Evolutionary conservation across 208 protist genomes (phyloP).

Genomic region (Crithidia fasciculata): DNA sequence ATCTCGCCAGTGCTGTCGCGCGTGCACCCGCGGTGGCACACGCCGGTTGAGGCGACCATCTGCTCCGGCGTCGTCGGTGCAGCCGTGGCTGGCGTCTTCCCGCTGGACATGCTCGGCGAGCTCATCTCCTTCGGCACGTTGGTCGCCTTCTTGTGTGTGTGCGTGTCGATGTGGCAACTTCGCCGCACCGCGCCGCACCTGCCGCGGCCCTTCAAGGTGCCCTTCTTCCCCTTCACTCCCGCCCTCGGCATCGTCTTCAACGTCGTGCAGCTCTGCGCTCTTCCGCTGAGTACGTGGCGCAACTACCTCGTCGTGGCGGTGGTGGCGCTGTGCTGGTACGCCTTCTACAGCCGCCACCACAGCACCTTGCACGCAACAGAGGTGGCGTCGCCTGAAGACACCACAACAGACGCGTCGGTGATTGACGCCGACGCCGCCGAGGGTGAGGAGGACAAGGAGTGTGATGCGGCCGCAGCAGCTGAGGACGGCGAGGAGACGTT

Average conservation of each 20-base stretch:
- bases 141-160: slow-evolving; percentile 18
- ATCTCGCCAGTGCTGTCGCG: slow-evolving; percentile 14
- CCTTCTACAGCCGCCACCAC: slow-evolving; percentile 22
- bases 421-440: background rate
- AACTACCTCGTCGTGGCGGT: slow-evolving; percentile 15
- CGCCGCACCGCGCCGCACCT: slow-evolving; percentile 16
- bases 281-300: slow-evolving; percentile 26
- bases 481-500: background rate
- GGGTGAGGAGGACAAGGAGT: background rate
- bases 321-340: slow-evolving; percentile 26
- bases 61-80: slow-evolving; percentile 29
- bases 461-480: background rate
- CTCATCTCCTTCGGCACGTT: slow-evolving; percentile 31
- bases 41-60: slow-evolving; percentile 19
- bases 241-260: slow-evolving; percentile 15
- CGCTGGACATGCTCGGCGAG: slow-evolving; percentile 29
- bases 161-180: slow-evolving; percentile 30
- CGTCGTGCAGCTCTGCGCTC: slow-evolving; percentile 21
- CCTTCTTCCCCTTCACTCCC: slow-evolving; percentile 5
- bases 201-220: slow-evolving; percentile 10
- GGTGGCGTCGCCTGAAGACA: background rate
- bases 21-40: slow-evolving; percentile 27
- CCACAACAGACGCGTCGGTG: background rate
- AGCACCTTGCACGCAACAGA: slow-evolving; percentile 5
- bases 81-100: slow-evolving; percentile 19